phyloP scores from a whole-genome alignment of 495 filamentous ascomycete genomes.

The Penicillium egyptiacum region DNA sequence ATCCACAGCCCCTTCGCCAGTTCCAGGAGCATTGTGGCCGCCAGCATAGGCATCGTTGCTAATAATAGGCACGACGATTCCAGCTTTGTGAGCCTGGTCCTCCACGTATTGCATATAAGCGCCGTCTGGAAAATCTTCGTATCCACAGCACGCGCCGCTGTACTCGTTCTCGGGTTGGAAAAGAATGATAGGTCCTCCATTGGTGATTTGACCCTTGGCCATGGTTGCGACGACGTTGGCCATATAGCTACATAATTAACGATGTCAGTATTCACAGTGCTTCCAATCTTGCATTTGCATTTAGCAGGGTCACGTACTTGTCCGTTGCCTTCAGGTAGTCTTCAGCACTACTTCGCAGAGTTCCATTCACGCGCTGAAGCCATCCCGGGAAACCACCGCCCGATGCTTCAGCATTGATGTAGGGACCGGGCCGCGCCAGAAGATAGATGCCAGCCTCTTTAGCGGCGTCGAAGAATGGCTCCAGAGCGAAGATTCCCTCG shows the following conservation, averaged over 20 bases:
- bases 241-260: constrained; percentile 31
- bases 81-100: constrained; percentile 64
- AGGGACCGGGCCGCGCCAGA: constrained; percentile 68
- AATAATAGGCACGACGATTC: constrained; percentile 72
- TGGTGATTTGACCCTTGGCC: constrained; percentile 73
- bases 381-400: constrained; percentile 66
- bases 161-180: constrained; percentile 83
- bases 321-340: constrained; percentile 67
- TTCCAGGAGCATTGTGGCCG: constrained; percentile 67
- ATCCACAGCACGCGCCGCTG: constrained; percentile 42
- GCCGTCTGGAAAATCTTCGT: constrained; percentile 52
- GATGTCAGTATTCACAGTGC: constrained; percentile 1
- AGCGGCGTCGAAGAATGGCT: constrained; percentile 73
- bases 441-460: constrained; percentile 69
- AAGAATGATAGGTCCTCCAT: constrained; percentile 75
- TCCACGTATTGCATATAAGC: constrained; percentile 70
- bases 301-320: constrained; percentile 33
- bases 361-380: constrained; percentile 62
- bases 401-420: constrained; percentile 66
- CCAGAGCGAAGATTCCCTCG: constrained; percentile 66
- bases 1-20: constrained; percentile 62
- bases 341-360: constrained; percentile 57
- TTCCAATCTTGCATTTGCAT: not conserved
- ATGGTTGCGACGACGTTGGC: constrained; percentile 58
- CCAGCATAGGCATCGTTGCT: constrained; percentile 65